Evolutionary conservation across 1,284 basidiomycete genomes (phyloP).

Genomic region (Irpex sp.): DNA sequence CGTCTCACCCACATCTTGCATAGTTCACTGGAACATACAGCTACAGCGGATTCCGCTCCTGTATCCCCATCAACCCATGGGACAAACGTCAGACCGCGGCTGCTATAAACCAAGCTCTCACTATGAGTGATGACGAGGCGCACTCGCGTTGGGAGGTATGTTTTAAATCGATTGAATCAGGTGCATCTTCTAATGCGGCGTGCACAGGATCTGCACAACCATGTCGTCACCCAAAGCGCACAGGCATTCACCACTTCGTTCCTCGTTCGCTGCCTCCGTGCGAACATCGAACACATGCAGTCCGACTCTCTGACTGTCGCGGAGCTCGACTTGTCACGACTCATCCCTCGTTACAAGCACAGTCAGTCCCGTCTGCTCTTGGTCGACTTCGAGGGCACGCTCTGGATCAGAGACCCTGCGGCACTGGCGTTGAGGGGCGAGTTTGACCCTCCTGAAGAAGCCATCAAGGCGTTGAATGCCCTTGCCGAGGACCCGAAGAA

Average conservation of each 20-base stretch:
- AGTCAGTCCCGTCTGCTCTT: constrained; percentile 65
- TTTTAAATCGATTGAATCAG: not conserved
- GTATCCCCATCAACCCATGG: constrained; percentile 84
- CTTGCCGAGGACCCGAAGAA: constrained; percentile 66
- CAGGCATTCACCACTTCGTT: constrained; percentile 83
- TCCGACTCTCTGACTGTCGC: constrained; percentile 37
- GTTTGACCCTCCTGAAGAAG: constrained; percentile 51
- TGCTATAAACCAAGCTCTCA: constrained; percentile 76
- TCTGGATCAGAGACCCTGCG: constrained; percentile 59
- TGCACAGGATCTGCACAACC: constrained; percentile 71
- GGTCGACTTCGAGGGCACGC: constrained; percentile 77
- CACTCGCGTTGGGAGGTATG: constrained; percentile 68
- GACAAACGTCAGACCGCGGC: constrained; percentile 71
- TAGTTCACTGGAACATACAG: constrained; percentile 86
- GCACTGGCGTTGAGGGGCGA: constrained; percentile 34
- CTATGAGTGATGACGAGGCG: constrained; percentile 74
- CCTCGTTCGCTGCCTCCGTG: constrained; percentile 68
- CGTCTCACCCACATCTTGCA: not conserved
- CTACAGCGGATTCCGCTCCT: constrained; percentile 82
- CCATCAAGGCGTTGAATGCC: constrained; percentile 54
- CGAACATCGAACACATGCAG: constrained; percentile 61
- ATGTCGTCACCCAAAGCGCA: constrained; percentile 85
- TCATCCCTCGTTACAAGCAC: constrained; percentile 62
- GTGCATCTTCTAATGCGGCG: not conserved
- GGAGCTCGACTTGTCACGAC: constrained; percentile 44